Evolutionary conservation across 345 rosid genomes (phyloP).

Genomic region (Litchi chinensis): DNA sequence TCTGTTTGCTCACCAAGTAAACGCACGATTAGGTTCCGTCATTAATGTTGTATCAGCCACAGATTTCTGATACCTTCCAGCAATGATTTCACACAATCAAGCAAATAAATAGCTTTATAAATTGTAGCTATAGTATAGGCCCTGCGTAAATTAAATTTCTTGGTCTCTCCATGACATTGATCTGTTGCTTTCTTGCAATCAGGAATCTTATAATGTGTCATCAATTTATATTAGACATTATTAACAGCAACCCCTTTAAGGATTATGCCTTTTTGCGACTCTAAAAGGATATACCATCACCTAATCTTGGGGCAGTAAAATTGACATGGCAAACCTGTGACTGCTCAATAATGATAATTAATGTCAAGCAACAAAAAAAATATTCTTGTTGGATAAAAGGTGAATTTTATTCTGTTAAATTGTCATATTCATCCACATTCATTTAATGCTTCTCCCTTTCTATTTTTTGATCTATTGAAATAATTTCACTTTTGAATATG

Average conservation of each 20-base stretch:
- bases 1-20: neutral
- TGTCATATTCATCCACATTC: no score
- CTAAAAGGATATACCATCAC: neutral
- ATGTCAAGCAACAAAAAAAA: neutral
- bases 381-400: neutral
- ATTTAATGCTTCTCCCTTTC: no score
- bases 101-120: neutral
- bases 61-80: neutral
- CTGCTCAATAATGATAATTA: neutral
- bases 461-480: no score
- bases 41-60: conserved; percentile 9
- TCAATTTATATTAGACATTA: neutral
- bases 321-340: neutral
- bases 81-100: neutral
- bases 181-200: neutral
- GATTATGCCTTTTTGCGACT: no score
- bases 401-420: neutral
- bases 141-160: neutral
- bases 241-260: neutral
- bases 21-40: neutral
- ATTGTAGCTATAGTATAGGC: neutral
- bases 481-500: no score
- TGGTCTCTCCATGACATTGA: neutral
- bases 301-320: neutral
- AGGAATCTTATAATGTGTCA: neutral